phyloP scores from a whole-genome alignment of 2,329 filamentous ascomycete genomes.

The Aureobasidium sp. region DNA sequence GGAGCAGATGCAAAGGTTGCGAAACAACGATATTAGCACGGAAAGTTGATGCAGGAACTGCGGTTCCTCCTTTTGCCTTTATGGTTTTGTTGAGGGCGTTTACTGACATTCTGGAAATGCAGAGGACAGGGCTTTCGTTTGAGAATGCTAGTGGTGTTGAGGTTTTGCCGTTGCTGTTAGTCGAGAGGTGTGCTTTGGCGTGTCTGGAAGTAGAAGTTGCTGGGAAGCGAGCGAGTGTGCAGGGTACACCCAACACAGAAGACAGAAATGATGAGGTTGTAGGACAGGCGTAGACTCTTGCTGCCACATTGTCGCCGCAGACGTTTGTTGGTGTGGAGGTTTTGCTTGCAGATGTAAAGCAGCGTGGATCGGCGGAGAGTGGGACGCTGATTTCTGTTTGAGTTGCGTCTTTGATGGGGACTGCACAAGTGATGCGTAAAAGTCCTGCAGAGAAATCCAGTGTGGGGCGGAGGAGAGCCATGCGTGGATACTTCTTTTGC shows the following conservation, averaged over 20 bases:
- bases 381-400: constrained; percentile 36
- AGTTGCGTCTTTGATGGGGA: background rate
- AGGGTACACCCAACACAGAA: constrained; percentile 64
- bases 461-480: constrained; percentile 71
- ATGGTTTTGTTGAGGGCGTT: constrained; percentile 69
- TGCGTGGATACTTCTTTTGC: constrained; percentile 79
- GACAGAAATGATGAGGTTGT: constrained; percentile 71
- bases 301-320: constrained; percentile 69
- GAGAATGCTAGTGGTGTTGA: constrained; percentile 62
- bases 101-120: constrained; percentile 72
- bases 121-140: constrained; percentile 89
- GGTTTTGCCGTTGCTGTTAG: constrained; percentile 16
- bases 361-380: constrained; percentile 56
- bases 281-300: constrained; percentile 59
- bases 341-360: constrained; percentile 35
- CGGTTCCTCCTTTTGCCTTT: constrained; percentile 49
- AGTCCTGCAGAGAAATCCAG: constrained; percentile 62
- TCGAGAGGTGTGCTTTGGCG: constrained; percentile 59
- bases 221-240: constrained; percentile 76
- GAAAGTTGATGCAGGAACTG: constrained; percentile 66
- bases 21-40: constrained; percentile 79
- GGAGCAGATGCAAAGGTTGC: constrained; percentile 33
- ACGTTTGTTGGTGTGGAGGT: constrained; percentile 51
- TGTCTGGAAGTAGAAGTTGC: constrained; percentile 55
- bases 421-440: constrained; percentile 46